Percentiles rank a stretch among this genome's conserved stretches.
Evolutionary conservation across 768 basidiomycete species (phyloP).

Genomic region (button mushroom (Agaricus bisporus)): DNA sequence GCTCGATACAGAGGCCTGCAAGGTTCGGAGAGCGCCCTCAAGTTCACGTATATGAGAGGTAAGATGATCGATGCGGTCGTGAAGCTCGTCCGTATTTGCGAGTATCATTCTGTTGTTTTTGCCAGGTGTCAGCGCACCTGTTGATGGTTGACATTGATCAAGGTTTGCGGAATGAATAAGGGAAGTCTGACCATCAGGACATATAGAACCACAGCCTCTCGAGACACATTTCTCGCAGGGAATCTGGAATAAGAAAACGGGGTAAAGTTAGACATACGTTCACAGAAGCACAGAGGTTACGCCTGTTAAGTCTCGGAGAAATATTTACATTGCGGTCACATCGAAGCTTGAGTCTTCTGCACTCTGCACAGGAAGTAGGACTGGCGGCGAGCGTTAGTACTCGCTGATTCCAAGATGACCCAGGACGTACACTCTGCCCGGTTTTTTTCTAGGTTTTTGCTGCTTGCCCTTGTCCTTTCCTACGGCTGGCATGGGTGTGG

Average conservation of each 20-base stretch:
- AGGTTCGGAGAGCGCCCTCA: constrained; percentile 47
- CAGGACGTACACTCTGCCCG: constrained; percentile 24
- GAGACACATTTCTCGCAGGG: constrained; percentile 77
- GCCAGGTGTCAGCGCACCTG: constrained; percentile 51
- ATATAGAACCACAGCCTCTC: constrained; percentile 68
- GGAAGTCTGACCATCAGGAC: constrained; percentile 56
- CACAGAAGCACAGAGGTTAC: constrained; percentile 12
- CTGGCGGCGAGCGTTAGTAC: constrained; percentile 33
- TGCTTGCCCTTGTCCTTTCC: constrained; percentile 18
- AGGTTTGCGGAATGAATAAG: constrained; percentile 4
- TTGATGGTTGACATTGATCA: constrained; percentile 2
- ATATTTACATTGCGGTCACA: constrained; percentile 56
- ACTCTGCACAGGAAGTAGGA: constrained; percentile 47
- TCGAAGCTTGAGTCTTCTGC: constrained; percentile 54
- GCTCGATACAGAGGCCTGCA: constrained; percentile 43
- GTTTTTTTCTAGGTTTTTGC: constrained; percentile 23
- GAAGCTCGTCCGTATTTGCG: constrained; percentile 65
- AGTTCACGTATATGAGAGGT: constrained; percentile 52
- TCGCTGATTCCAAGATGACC: background rate
- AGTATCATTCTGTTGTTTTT: constrained; percentile 61
- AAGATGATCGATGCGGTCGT: constrained; percentile 55
- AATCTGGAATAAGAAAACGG: constrained; percentile 33
- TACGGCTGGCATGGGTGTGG: constrained; percentile 8
- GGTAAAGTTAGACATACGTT: constrained; percentile 10
- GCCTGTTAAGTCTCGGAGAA: background rate